These are phyloP conservation scores for Rhodotorula sp. DNA, from an alignment of 1,284 basidiomycete species.

Conservation along the genomic window DNA sequence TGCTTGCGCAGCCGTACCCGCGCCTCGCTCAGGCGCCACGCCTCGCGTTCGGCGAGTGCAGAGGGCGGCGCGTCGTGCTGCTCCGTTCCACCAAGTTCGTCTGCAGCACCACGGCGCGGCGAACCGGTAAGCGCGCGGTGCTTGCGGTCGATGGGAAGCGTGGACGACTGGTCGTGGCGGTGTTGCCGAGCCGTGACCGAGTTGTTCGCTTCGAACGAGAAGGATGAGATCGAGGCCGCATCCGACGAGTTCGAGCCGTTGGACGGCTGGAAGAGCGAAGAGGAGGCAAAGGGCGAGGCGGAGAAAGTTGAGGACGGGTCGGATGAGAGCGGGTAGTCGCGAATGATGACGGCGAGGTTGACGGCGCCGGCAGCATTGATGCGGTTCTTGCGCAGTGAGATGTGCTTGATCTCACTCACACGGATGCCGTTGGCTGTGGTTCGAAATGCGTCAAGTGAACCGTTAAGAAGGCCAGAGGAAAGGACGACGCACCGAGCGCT, in stretches of 20 bases:
- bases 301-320: conserved; percentile 37
- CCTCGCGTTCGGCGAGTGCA: conserved; percentile 62
- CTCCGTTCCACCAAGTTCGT: not conserved
- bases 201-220: conserved; percentile 22
- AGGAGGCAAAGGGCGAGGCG: conserved; percentile 45
- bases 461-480: not conserved
- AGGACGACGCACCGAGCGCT: conserved; percentile 64
- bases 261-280: not conserved
- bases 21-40: conserved; percentile 31
- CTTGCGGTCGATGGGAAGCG: too few relatives aligned
- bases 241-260: not conserved
- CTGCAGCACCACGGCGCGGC: not conserved
- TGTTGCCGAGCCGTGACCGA: conserved; percentile 36
- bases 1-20: conserved; percentile 42
- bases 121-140: too few relatives aligned
- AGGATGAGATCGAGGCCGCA: not conserved
- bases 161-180: not conserved
- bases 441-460: not conserved
- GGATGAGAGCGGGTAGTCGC: conserved; percentile 64
- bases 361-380: conserved; percentile 81
- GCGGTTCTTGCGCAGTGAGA: conserved; percentile 81
- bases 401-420: conserved; percentile 75
- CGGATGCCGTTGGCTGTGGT: conserved; percentile 72
- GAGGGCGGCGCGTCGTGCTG: not conserved
- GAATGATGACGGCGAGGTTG: conserved; percentile 89